phyloP scores from a whole-genome alignment of 106 monocot species.

The Apostasia ramifera region DNA sequence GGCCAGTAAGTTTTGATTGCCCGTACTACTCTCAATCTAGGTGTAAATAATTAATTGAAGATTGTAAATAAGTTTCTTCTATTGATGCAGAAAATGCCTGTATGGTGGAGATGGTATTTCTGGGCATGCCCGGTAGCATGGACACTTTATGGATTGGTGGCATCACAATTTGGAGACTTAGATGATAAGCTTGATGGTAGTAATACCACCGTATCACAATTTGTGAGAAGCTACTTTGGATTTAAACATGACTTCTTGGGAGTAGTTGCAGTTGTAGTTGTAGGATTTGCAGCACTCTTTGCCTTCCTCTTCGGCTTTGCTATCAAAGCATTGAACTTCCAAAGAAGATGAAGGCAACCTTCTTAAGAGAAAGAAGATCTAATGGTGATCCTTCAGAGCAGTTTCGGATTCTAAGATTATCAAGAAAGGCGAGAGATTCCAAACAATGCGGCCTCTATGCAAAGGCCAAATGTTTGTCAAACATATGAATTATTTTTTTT shows the following conservation, averaged over 20 bases:
- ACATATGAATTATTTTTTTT: no score
- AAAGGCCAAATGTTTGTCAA: no score
- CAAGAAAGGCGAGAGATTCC: no score
- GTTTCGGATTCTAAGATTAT: no score
- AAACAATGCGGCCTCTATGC: no score
- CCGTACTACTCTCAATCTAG: background rate
- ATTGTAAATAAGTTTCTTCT: no score
- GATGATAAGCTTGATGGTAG: background rate
- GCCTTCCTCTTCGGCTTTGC: conserved; percentile 52
- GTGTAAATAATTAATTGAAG: no score
- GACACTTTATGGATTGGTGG: conserved; percentile 48
- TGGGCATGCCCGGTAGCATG: conserved; percentile 58
- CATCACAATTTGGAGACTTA: conserved; percentile 60
- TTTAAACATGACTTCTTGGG: conserved; percentile 60
- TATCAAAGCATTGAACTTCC: conserved; percentile 73
- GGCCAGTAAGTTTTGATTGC: conserved; percentile 24
- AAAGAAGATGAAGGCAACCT: conserved; percentile 36
- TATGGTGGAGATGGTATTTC: conserved; percentile 90
- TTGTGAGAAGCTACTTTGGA: conserved; percentile 42
- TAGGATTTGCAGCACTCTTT: conserved; percentile 50
- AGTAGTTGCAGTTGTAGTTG: conserved; percentile 34
- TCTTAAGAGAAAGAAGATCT: no score
- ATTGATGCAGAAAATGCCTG: conserved; percentile 52
- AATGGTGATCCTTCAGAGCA: no score
- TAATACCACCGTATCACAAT: conserved; percentile 18